phyloP scores from a whole-genome alignment of 768 basidiomycete genomes.

The Tulasnella sp. region DNA sequence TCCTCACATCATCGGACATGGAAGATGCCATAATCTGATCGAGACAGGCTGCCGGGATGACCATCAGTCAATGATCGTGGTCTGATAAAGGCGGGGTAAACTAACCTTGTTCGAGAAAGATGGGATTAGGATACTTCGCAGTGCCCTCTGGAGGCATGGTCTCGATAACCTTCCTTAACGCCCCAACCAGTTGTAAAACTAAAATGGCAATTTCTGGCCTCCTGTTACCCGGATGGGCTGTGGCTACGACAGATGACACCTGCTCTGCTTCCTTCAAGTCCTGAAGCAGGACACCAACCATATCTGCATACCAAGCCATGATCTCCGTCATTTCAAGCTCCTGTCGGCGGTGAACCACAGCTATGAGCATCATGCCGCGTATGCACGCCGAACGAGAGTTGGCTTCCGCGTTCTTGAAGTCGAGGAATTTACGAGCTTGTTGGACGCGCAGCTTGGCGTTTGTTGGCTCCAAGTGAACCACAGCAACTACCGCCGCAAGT shows the following conservation, averaged over 20 bases:
- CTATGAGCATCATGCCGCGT: slow-evolving; percentile 62
- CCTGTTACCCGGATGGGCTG: not conserved
- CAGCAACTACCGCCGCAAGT: slow-evolving; percentile 59
- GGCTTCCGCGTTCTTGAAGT: slow-evolving; percentile 54
- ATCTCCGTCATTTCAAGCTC: slow-evolving; percentile 41
- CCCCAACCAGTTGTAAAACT: slow-evolving; percentile 42
- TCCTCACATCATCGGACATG: slow-evolving; percentile 37
- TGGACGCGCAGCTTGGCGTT: slow-evolving; percentile 43
- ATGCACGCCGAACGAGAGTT: slow-evolving; percentile 61
- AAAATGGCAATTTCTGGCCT: slow-evolving; percentile 29
- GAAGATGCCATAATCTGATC: slow-evolving; percentile 38
- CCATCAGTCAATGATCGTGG: not conserved
- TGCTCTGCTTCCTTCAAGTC: slow-evolving; percentile 35
- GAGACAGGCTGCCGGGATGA: slow-evolving; percentile 44
- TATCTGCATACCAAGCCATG: slow-evolving; percentile 53
- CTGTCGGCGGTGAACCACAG: slow-evolving; percentile 48
- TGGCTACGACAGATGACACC: not conserved
- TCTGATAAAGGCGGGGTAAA: slow-evolving; percentile 11
- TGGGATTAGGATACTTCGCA: slow-evolving; percentile 50
- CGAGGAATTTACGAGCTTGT: slow-evolving; percentile 57
- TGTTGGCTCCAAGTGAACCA: slow-evolving; percentile 54
- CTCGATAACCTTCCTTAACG: slow-evolving; percentile 43
- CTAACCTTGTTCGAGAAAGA: slow-evolving; percentile 46
- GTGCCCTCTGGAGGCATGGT: slow-evolving; percentile 27
- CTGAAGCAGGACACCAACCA: slow-evolving; percentile 41